phyloP scores from a whole-genome alignment of 768 basidiomycete species.

The Boletus subcaerulescens region DNA sequence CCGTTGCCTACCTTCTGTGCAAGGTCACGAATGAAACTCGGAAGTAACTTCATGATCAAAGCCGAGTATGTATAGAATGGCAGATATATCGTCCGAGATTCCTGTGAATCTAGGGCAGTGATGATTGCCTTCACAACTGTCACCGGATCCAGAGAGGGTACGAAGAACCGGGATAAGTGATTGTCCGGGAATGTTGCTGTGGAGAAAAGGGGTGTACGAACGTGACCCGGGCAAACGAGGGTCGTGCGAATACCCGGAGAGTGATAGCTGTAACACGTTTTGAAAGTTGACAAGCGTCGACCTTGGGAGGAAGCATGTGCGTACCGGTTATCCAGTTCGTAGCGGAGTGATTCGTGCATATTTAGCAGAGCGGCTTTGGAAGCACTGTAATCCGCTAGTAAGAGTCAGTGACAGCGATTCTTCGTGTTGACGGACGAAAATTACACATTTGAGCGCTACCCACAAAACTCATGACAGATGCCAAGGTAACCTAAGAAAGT shows the following conservation, averaged over 20 bases:
- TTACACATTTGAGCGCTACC: slow-evolving; percentile 76
- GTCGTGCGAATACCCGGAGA: slow-evolving; percentile 84
- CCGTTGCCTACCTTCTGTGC: slow-evolving; percentile 61
- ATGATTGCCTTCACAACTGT: slow-evolving; percentile 81
- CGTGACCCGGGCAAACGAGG: slow-evolving; percentile 76
- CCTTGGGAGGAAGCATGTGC: slow-evolving; percentile 1
- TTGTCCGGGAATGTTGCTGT: slow-evolving; percentile 48
- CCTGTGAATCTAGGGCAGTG: slow-evolving; percentile 73
- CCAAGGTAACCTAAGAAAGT: slow-evolving; percentile 60
- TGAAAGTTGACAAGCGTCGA: neutral
- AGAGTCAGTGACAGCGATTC: slow-evolving; percentile 7
- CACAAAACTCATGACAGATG: slow-evolving; percentile 70
- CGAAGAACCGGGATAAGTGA: slow-evolving; percentile 64
- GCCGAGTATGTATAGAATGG: slow-evolving; percentile 71
- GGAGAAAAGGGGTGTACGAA: slow-evolving; percentile 77
- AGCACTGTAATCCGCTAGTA: slow-evolving; percentile 80
- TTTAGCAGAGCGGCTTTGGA: slow-evolving; percentile 88
- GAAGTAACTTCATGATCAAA: slow-evolving; percentile 54
- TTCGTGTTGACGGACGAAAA: slow-evolving; percentile 23
- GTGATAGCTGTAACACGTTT: slow-evolving; percentile 48
- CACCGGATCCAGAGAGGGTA: slow-evolving; percentile 71
- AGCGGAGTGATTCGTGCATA: slow-evolving; percentile 80
- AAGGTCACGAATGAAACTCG: slow-evolving; percentile 73
- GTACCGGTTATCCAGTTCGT: slow-evolving; percentile 81
- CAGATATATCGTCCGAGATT: slow-evolving; percentile 65